Evolutionary conservation across 495 filamentous ascomycete species (phyloP).

Genomic region (Penicillium soppii): DNA sequence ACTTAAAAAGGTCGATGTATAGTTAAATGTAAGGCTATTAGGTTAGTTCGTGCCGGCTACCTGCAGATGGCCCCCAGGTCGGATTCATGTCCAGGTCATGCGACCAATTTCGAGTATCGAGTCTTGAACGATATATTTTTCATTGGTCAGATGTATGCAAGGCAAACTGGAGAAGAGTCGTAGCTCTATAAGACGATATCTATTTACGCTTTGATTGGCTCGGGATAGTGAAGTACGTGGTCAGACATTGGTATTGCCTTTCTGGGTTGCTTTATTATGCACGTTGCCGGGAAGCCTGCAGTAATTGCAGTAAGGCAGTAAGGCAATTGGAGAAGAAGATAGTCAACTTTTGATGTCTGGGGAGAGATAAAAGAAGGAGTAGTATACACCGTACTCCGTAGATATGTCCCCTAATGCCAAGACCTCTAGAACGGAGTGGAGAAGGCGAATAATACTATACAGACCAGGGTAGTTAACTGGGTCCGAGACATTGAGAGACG

Average conservation of each 20-base stretch:
- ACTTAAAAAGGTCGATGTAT: too few species aligned
- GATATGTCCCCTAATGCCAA: background rate
- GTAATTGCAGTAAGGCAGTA: background rate
- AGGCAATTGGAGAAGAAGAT: too few species aligned
- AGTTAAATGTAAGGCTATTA: too few species aligned
- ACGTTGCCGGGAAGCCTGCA: background rate
- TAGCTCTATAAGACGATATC: background rate
- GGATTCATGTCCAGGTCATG: background rate
- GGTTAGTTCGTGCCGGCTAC: background rate
- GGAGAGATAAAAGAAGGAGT: too few species aligned
- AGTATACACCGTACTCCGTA: background rate
- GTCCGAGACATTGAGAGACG: background rate
- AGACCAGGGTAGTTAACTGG: too few species aligned
- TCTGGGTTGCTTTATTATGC: background rate
- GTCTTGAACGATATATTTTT: background rate
- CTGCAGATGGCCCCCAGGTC: too few species aligned
- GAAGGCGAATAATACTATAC: background rate
- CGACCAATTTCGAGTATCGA: background rate
- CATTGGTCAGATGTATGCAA: background rate
- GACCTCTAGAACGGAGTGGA: slow-evolving; percentile 6
- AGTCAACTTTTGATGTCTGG: too few species aligned
- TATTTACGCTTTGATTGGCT: background rate
- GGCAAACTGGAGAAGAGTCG: background rate
- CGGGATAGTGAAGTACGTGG: background rate
- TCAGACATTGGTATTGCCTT: background rate